A percentile compares a stretch with the other conserved stretches of the same genome.
Conservation (phyloP, 352 stramenopile genomes). For the Aphanomyces euteiches region DNA sequence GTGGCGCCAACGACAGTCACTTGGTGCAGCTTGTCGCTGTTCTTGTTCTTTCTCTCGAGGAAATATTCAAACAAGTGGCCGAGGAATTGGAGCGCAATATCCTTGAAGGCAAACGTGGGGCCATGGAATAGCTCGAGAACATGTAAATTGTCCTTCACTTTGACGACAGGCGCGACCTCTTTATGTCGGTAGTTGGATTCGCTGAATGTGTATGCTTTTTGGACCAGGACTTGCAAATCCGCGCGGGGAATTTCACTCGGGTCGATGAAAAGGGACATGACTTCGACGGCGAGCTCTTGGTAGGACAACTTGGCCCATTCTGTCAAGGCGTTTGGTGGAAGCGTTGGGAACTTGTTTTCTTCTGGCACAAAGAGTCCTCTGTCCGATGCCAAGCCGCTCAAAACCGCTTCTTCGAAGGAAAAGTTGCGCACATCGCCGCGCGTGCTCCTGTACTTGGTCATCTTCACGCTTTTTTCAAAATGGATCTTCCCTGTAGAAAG, state of each 20-base stretch:
- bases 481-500: constrained; percentile 1
- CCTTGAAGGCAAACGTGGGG: constrained; percentile 99
- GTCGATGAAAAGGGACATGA: constrained; percentile 97
- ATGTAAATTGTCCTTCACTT: constrained; percentile 83
- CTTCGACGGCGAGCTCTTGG: constrained; percentile 89
- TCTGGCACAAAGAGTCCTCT: constrained; percentile 81
- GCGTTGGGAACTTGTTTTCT: constrained; percentile 64
- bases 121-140: constrained; percentile 99
- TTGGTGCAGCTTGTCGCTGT: constrained; percentile 55
- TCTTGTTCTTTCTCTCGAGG: constrained; percentile 80
- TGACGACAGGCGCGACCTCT: constrained; percentile 93
- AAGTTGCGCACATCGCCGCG: constrained; percentile 72
- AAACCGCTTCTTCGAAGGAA: constrained; percentile 83
- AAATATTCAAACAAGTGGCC: constrained; percentile 99
- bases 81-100: constrained; percentile 98
- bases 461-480: constrained; percentile 36
- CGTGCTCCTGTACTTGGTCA: constrained; percentile 84
- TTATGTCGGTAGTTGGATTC: constrained; percentile 84
- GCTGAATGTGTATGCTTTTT: constrained; percentile 84
- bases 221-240: constrained; percentile 89
- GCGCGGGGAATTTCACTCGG: constrained; percentile 90
- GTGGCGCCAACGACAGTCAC: constrained; percentile 97
- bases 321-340: constrained; percentile 60
- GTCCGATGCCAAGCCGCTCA: constrained; percentile 78
- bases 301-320: constrained; percentile 91